A percentile compares a stretch with the other conserved stretches of the same genome.
These are phyloP conservation scores for Begonia peltatifolia DNA, from an alignment of 306 rosid genomes.

Conservation along the genomic window DNA sequence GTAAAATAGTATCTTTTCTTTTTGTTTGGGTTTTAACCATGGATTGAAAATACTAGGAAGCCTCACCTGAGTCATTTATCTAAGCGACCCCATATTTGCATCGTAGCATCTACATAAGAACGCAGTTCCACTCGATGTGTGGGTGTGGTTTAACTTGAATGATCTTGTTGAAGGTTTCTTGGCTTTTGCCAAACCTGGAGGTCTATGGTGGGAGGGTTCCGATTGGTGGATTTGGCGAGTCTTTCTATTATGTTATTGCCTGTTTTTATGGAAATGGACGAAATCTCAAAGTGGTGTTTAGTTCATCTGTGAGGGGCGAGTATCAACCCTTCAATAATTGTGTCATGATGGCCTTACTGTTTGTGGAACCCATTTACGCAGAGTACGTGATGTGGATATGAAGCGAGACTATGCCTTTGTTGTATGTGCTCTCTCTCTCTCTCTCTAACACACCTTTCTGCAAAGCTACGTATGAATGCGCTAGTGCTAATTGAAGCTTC, in stretches of 20 bases:
- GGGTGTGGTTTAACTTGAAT: constrained; percentile 38
- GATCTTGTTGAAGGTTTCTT: constrained; percentile 49
- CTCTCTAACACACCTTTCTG: neutral
- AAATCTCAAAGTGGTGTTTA: constrained; percentile 43
- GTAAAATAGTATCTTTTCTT: no score
- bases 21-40: no score
- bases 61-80: constrained; percentile 9
- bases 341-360: constrained; percentile 47
- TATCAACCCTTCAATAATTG: constrained; percentile 38
- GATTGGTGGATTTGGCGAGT: constrained; percentile 50
- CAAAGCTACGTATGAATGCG: neutral
- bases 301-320: constrained; percentile 50
- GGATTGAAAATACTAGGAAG: neutral
- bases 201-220: constrained; percentile 45
- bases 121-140: constrained; percentile 20
- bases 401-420: constrained; percentile 44
- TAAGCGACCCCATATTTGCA: constrained; percentile 10
- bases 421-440: constrained; percentile 20
- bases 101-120: constrained; percentile 14
- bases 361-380: constrained; percentile 41
- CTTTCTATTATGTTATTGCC: constrained; percentile 41
- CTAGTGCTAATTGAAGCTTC: no score
- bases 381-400: constrained; percentile 53
- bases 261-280: constrained; percentile 40
- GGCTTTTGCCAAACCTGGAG: constrained; percentile 49